These are phyloP conservation scores for Baudoinia panamericana DNA, from an alignment of 495 filamentous ascomycete genomes.

Conservation along the genomic window DNA sequence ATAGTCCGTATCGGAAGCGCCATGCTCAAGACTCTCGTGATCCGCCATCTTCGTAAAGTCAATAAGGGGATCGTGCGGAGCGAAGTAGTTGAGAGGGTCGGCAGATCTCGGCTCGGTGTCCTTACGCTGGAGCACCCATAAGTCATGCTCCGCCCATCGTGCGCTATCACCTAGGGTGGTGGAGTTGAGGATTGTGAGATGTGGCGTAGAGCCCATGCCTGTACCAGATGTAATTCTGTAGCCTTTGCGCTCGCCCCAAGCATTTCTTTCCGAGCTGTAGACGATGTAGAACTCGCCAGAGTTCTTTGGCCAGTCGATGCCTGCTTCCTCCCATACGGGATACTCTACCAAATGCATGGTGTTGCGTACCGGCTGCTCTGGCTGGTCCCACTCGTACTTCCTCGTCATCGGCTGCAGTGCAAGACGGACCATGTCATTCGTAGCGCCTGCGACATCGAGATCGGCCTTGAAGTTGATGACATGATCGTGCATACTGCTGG, in stretches of 20 bases:
- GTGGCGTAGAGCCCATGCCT: constrained; percentile 20
- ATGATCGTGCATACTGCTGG: constrained; percentile 48
- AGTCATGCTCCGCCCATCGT: constrained; percentile 37
- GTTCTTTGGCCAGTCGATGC: constrained; percentile 42
- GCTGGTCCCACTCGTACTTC: constrained; percentile 38
- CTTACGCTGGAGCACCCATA: constrained; percentile 40
- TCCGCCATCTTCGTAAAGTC: constrained; percentile 45
- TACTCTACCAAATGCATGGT: constrained; percentile 41
- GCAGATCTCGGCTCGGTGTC: constrained; percentile 40
- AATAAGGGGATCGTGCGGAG: constrained; percentile 38
- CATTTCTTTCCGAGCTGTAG: constrained; percentile 39
- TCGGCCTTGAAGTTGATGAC: constrained; percentile 47
- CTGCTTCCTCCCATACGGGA: constrained; percentile 35
- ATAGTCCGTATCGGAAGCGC: constrained; percentile 5
- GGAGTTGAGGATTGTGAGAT: constrained; percentile 39
- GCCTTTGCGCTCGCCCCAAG: constrained; percentile 42
- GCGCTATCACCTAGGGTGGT: constrained; percentile 36
- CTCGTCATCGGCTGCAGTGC: constrained; percentile 12
- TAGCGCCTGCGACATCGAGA: constrained; percentile 37
- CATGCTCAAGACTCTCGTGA: constrained; percentile 37
- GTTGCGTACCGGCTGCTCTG: constrained; percentile 33
- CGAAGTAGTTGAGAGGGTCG: constrained; percentile 37
- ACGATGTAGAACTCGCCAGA: constrained; percentile 37
- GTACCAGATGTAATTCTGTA: constrained; percentile 38
- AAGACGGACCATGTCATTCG: constrained; percentile 26